Conservation (phyloP, 176 grass and related monocot species). For the barley (Hordeum vulgare) region DNA sequence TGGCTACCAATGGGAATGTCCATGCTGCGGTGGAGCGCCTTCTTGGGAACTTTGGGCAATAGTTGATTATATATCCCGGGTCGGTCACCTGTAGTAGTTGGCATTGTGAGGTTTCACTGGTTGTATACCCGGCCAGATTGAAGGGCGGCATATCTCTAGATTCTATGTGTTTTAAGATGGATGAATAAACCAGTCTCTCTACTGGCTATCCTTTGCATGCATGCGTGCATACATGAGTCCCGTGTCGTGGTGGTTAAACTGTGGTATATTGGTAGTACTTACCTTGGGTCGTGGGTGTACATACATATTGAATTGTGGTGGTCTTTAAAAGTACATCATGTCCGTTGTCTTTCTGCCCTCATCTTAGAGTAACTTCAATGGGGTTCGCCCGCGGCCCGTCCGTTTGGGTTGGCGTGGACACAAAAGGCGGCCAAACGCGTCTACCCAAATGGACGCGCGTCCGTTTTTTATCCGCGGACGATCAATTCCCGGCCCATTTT, state of each 20-base stretch:
- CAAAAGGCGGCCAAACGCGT: no score
- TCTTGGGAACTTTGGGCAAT: slow-evolving; percentile 57
- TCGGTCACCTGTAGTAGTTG: not conserved
- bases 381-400: no score
- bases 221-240: not conserved
- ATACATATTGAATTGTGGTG: slow-evolving; percentile 28
- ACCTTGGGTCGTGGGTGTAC: slow-evolving; percentile 34
- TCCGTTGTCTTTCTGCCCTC: not conserved
- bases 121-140: slow-evolving; percentile 19
- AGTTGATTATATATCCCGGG: not conserved
- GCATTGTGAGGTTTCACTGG: slow-evolving; percentile 30
- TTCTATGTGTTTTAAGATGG: slow-evolving; percentile 25
- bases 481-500: no score
- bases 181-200: slow-evolving; percentile 23
- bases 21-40: slow-evolving; percentile 70
- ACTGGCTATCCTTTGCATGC: slow-evolving; percentile 14
- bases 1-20: slow-evolving; percentile 57
- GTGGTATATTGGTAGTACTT: slow-evolving; percentile 13
- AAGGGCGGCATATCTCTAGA: slow-evolving; percentile 16
- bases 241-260: slow-evolving; percentile 16
- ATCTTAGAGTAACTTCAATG: no score
- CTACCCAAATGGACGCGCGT: no score
- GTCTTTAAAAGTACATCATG: slow-evolving; percentile 26
- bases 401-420: no score
- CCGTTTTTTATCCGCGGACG: no score